Percentiles rank a stretch among this genome's conserved stretches.
Evolutionary conservation across 129 eudicot genomes (phyloP).

Genomic region (Pulicaria dysenterica): DNA sequence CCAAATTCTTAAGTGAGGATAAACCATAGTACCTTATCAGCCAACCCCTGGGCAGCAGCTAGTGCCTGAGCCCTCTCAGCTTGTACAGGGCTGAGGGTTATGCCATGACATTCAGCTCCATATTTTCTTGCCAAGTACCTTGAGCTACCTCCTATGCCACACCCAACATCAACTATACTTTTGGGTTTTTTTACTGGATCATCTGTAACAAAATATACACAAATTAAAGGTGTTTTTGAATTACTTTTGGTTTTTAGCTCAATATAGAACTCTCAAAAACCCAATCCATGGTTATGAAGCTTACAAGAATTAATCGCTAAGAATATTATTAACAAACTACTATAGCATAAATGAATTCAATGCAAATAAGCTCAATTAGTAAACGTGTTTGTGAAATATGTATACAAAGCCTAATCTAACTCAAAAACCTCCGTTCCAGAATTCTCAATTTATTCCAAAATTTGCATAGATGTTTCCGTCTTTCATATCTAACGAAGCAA

Average conservation of each 20-base stretch:
- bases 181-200: constrained; percentile 54
- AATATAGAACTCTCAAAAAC: not conserved
- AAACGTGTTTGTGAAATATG: constrained; percentile 8
- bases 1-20: not conserved
- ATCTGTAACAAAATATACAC: constrained; percentile 40
- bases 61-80: constrained; percentile 87
- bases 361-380: constrained; percentile 6
- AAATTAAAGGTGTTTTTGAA: not conserved
- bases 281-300: constrained; percentile 8
- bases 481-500: not conserved
- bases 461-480: not conserved
- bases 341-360: not conserved
- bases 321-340: not conserved
- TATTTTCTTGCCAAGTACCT: constrained; percentile 75
- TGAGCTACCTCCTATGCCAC: constrained; percentile 97
- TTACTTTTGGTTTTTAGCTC: not conserved
- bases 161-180: constrained; percentile 83
- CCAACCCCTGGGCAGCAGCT: constrained; percentile 75
- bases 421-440: not conserved
- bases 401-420: not conserved
- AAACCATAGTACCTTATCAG: constrained; percentile 45
- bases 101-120: constrained; percentile 68
- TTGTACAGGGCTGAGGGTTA: constrained; percentile 83
- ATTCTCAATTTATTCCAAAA: not conserved
- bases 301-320: constrained; percentile 3